Conservation (phyloP, 495 filamentous ascomycete genomes). For the Neurospora sp. region DNA sequence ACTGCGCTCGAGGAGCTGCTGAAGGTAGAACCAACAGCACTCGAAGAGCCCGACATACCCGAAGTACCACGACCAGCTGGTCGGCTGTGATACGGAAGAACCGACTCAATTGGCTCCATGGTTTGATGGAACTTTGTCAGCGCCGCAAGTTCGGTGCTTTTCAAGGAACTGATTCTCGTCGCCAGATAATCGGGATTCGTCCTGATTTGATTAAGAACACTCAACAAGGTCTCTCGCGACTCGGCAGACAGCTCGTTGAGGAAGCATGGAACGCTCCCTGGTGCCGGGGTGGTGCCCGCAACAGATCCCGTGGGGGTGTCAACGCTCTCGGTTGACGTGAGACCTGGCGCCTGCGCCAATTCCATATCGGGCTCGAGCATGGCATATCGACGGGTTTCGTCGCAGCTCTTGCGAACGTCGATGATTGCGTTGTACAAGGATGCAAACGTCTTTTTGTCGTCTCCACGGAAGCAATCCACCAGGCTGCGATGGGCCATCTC, state of each 20-base stretch:
- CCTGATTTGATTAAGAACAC: conserved; percentile 71
- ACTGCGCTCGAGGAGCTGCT: conserved; percentile 10
- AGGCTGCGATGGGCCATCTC: conserved; percentile 71
- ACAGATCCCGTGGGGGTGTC: conserved; percentile 30
- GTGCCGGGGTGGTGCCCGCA: conserved; percentile 22
- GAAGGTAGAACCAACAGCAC: conserved; percentile 3
- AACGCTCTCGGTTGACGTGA: conserved; percentile 35
- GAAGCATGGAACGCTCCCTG: conserved; percentile 53
- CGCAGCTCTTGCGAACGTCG: conserved; percentile 80
- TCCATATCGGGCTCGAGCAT: conserved; percentile 61
- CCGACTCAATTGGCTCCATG: conserved; percentile 69
- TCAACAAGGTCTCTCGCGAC: conserved; percentile 62
- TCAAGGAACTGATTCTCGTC: conserved; percentile 61
- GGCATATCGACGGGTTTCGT: conserved; percentile 56
- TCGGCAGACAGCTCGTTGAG: conserved; percentile 69
- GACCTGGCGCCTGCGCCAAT: conserved; percentile 29
- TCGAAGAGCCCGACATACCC: conserved; percentile 8
- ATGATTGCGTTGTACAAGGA: conserved; percentile 78
- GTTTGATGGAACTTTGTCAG: conserved; percentile 65
- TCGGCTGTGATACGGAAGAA: conserved; percentile 60
- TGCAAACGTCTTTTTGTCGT: conserved; percentile 83
- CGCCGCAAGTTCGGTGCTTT: conserved; percentile 60
- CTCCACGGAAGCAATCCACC: conserved; percentile 78
- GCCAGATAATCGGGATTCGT: conserved; percentile 81
- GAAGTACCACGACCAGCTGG: conserved; percentile 23